Conservation (phyloP, 2,329 filamentous ascomycete genomes). For the Esteya vermicola region DNA sequence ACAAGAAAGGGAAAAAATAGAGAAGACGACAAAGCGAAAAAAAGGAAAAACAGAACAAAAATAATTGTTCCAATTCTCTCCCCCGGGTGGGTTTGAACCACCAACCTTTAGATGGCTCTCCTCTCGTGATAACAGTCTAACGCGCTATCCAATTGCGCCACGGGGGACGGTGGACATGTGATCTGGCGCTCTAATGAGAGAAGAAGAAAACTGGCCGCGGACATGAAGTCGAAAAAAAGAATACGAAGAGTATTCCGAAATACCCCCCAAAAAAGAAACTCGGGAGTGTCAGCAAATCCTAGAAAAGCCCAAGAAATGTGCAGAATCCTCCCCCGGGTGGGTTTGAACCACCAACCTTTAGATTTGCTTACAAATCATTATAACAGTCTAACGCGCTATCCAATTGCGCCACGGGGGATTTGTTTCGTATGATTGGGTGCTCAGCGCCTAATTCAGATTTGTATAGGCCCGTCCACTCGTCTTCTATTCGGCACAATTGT, state of each 20-base stretch:
- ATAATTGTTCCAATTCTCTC: not conserved
- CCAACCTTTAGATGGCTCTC: constrained; percentile 3
- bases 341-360: constrained; percentile 13
- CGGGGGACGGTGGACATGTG: constrained; percentile 1
- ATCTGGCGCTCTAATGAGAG: not conserved
- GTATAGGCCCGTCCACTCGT: not conserved
- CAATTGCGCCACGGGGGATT: constrained; percentile 13
- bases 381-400: constrained; percentile 14
- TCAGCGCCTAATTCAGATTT: too few species aligned
- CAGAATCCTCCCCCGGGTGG: constrained; percentile 10
- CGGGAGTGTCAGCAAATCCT: too few species aligned
- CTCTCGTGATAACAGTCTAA: constrained; percentile 4
- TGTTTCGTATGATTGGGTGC: too few species aligned
- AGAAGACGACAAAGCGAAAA: not conserved
- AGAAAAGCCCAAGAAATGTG: not conserved
- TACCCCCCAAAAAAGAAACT: not conserved
- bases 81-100: constrained; percentile 5
- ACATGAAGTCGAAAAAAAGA: too few species aligned
- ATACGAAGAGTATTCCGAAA: too few species aligned
- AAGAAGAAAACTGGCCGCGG: too few species aligned
- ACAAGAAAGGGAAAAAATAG: not conserved
- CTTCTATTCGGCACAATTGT: not conserved
- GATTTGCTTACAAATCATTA: constrained; percentile 7
- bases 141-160: constrained; percentile 7
- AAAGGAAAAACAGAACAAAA: not conserved